Evolutionary conservation across 106 monocot species (phyloP), one percentile per base, ranked within the genome.

Genomic region (Posidonia australis): DNA sequence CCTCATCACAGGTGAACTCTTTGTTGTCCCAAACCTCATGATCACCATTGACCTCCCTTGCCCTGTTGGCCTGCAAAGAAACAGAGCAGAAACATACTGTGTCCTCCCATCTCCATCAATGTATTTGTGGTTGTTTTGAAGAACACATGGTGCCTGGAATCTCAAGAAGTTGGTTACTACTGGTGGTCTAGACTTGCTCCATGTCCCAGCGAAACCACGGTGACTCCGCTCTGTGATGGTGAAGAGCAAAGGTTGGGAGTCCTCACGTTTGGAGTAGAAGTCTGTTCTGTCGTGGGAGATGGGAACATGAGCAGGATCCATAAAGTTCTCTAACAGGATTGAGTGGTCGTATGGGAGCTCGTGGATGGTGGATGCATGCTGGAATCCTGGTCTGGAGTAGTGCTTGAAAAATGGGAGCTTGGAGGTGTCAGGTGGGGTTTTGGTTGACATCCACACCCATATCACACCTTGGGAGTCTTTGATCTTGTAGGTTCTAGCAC

Each of bases 341-440:
- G 94, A 96, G 78, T 96, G 90, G 69, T 90, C 94, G 47, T 96
- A 96, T 26, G 94, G 90, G 64, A 96, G 90, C 65, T 96, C 94
- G 59, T 96, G 90, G 70, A 90, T 80, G 31, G 80, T 82, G n/a
- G 90, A 96, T 0, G 72, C 5, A 67, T 96, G 90, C 26, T 32
- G 54, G 78, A 96, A 96, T 13, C 84, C 87, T 1, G 84, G 84
- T 46, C 59, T 44, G 12, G 76, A 82, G 41, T 84, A 96, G 71
- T 86, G 82, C 66, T 90, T 78, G 55, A 96, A 96, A 74, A 66
- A 80, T 0, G 94, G 90, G 14, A 90, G 80, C 80, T 96, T 96
- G 18, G 43, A 31, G 1, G n/a, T 17, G 63, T 84, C 70, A 0
- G 87, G 82, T 0, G 80, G 61, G 63, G 28, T 81, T 21, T 75